Conservation (phyloP, 371 early-diverging fungal genomes). For the Mortierella sp. region DNA sequence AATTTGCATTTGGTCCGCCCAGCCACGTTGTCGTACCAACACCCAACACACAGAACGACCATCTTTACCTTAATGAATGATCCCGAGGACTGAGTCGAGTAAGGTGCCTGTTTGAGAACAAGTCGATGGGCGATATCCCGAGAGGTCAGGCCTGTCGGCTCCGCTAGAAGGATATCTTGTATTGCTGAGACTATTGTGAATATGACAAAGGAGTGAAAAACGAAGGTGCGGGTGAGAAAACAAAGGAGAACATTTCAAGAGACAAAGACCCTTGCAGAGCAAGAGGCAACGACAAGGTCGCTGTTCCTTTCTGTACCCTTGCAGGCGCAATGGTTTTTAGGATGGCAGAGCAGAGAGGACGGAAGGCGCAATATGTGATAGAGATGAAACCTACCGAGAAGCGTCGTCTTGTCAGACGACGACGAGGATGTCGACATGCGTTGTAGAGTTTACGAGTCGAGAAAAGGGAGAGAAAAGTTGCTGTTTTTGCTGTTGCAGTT, state of each 20-base stretch:
- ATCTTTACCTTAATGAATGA: conserved; percentile 47
- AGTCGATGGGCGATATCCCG: conserved; percentile 49
- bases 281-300: background rate
- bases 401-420: conserved; percentile 51
- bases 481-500: background rate
- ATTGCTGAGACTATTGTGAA: conserved; percentile 37
- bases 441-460: conserved; percentile 8
- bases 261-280: background rate
- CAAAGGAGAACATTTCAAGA: background rate
- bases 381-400: conserved; percentile 36
- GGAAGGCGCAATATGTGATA: background rate
- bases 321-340: background rate
- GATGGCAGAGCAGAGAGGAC: background rate
- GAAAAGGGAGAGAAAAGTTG: background rate
- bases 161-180: conserved; percentile 38
- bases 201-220: conserved; percentile 1
- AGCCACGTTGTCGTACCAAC: conserved; percentile 13
- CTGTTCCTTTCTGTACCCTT: background rate
- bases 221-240: background rate
- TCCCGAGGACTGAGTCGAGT: conserved; percentile 36
- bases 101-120: conserved; percentile 49
- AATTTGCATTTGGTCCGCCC: conserved; percentile 1
- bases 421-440: conserved; percentile 49
- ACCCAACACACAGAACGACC: background rate
- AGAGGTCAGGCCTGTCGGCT: conserved; percentile 47